Evolutionary conservation across 306 rosid species (phyloP).

Genomic region (Prunus armeniaca): DNA sequence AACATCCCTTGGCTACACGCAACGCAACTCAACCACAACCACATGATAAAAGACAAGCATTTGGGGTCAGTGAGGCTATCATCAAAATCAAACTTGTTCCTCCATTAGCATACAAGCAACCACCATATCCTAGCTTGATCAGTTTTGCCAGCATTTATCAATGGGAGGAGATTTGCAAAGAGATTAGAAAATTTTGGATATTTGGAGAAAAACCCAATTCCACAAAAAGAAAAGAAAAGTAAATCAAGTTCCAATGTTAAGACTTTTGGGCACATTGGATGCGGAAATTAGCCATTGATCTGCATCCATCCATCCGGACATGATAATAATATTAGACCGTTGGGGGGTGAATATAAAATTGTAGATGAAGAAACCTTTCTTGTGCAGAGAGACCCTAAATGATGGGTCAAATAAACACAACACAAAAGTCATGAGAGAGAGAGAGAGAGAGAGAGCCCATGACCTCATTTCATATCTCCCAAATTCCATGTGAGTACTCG

Average conservation of each 20-base stretch:
- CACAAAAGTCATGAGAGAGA: not conserved
- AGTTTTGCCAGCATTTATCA: not conserved
- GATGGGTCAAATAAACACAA: not conserved
- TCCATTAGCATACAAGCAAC: not conserved
- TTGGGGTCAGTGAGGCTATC: not conserved
- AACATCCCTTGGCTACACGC: too few species aligned
- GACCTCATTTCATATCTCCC: not conserved
- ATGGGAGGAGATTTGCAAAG: not conserved
- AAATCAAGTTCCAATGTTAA: not conserved
- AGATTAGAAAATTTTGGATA: not conserved
- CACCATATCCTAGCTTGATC: not conserved
- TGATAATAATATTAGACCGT: not conserved
- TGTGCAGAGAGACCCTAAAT: not conserved
- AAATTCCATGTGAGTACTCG: not conserved
- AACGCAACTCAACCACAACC: not conserved
- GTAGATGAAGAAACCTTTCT: not conserved
- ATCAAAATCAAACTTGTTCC: not conserved
- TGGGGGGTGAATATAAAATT: not conserved
- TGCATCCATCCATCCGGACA: not conserved
- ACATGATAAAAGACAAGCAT: not conserved
- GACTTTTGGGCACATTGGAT: not conserved
- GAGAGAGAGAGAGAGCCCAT: not conserved
- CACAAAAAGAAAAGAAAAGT: not conserved
- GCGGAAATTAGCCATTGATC: not conserved
- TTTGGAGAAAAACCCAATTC: not conserved